Percentiles rank a stretch among this genome's conserved stretches.
Conservation (phyloP, 176 grass and related monocot genomes). For the Aegilops sharonensis region DNA sequence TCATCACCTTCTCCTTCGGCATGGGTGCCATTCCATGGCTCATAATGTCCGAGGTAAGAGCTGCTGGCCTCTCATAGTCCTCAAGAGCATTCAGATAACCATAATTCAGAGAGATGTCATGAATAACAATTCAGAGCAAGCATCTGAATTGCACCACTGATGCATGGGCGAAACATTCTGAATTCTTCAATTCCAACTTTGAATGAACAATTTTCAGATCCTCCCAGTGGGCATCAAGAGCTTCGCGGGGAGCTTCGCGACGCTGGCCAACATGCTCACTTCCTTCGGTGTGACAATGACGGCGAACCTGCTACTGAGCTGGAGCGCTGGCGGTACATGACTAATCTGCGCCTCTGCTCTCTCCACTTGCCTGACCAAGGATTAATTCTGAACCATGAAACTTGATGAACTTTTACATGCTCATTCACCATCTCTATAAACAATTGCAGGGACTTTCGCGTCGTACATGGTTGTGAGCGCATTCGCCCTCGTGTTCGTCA, state of each 20-base stretch:
- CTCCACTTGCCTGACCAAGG: neutral
- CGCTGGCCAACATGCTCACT: slow-evolving; percentile 84
- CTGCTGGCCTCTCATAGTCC: neutral
- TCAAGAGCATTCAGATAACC: neutral
- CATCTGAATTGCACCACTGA: neutral
- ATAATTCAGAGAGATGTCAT: neutral
- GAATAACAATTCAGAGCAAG: neutral
- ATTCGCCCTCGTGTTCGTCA: slow-evolving; percentile 61
- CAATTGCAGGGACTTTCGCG: slow-evolving; percentile 65
- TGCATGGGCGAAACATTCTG: neutral
- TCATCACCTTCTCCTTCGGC: slow-evolving; percentile 77
- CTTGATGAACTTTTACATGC: neutral
- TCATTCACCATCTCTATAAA: neutral
- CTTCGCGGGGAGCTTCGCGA: slow-evolving; percentile 80
- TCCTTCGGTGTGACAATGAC: slow-evolving; percentile 81
- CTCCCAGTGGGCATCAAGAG: slow-evolving; percentile 79
- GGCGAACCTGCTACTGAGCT: slow-evolving; percentile 74
- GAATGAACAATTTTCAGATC: slow-evolving; percentile 33
- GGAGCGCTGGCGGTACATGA: slow-evolving; percentile 69
- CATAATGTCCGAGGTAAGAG: slow-evolving; percentile 93
- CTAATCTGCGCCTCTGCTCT: neutral
- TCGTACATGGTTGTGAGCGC: slow-evolving; percentile 60
- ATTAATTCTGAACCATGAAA: neutral
- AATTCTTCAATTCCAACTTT: slow-evolving; percentile 13
- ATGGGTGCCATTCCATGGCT: slow-evolving; percentile 97